These are phyloP conservation scores for Pholiota molesta DNA, from an alignment of 768 basidiomycete genomes.

Conservation along the genomic window DNA sequence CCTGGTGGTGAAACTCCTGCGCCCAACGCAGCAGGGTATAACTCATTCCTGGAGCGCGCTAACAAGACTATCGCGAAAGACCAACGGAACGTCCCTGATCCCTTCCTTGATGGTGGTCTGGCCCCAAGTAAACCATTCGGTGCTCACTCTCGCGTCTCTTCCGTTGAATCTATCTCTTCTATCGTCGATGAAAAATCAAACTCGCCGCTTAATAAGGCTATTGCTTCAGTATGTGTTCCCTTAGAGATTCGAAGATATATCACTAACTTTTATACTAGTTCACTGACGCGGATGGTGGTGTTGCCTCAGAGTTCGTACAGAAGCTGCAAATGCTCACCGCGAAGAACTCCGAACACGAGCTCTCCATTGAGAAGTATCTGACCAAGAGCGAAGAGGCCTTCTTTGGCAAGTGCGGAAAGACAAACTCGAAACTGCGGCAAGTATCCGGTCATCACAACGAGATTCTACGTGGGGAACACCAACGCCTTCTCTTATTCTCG, in stretches of 20 bases:
- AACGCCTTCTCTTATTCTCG: constrained; percentile 68
- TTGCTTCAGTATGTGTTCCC: constrained; percentile 66
- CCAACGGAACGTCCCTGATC: constrained; percentile 79
- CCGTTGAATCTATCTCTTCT: constrained; percentile 89
- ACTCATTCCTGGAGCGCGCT: constrained; percentile 82
- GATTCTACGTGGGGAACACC: constrained; percentile 85
- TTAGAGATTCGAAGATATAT: background rate
- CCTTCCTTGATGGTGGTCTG: constrained; percentile 70
- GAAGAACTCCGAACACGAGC: constrained; percentile 87
- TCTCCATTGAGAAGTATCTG: constrained; percentile 91
- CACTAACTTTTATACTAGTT: constrained; percentile 53
- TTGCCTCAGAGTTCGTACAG: constrained; percentile 86
- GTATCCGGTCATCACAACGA: constrained; percentile 74
- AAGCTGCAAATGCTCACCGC: constrained; percentile 77
- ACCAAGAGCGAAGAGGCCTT: constrained; percentile 92
- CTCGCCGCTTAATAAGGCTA: constrained; percentile 93
- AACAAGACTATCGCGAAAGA: constrained; percentile 84
- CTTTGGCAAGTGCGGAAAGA: constrained; percentile 91
- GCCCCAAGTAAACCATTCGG: constrained; percentile 80
- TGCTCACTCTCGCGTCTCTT: constrained; percentile 75
- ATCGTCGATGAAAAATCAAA: constrained; percentile 91
- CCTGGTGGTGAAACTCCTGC: constrained; percentile 35
- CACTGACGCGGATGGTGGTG: constrained; percentile 92
- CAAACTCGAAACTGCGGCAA: constrained; percentile 82
- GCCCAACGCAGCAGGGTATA: constrained; percentile 48